These are phyloP conservation scores for Xanthoconium separans DNA, from an alignment of 1,284 basidiomycete genomes.

Conservation along the genomic window DNA sequence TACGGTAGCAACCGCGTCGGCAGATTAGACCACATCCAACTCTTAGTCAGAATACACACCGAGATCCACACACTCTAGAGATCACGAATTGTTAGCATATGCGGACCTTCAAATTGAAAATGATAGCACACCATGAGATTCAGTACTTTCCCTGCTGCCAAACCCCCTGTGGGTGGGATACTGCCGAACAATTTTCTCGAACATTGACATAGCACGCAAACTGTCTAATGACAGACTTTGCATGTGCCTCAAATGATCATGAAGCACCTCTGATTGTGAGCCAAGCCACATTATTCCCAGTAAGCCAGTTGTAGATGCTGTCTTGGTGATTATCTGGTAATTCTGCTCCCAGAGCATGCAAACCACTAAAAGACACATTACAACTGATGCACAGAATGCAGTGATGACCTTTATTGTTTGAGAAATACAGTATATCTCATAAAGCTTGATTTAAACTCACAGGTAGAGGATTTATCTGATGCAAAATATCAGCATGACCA, in stretches of 20 bases:
- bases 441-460: neutral
- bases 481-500: neutral
- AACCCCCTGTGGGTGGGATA: neutral
- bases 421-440: neutral
- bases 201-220: neutral
- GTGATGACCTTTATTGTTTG: neutral
- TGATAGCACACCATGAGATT: neutral
- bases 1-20: neutral
- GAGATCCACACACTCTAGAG: neutral
- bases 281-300: neutral
- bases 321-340: no score
- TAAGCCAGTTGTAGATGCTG: neutral
- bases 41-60: neutral
- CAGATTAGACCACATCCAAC: neutral
- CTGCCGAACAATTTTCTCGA: neutral
- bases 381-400: neutral
- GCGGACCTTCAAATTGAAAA: neutral
- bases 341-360: neutral
- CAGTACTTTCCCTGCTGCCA: no score
- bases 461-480: neutral
- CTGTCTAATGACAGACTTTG: neutral
- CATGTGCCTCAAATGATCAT: neutral
- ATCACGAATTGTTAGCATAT: neutral
- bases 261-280: neutral
- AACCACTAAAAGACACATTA: neutral